These are phyloP conservation scores for Colletotrichum sp. DNA, from an alignment of 2,329 filamentous ascomycete genomes.

Conservation along the genomic window DNA sequence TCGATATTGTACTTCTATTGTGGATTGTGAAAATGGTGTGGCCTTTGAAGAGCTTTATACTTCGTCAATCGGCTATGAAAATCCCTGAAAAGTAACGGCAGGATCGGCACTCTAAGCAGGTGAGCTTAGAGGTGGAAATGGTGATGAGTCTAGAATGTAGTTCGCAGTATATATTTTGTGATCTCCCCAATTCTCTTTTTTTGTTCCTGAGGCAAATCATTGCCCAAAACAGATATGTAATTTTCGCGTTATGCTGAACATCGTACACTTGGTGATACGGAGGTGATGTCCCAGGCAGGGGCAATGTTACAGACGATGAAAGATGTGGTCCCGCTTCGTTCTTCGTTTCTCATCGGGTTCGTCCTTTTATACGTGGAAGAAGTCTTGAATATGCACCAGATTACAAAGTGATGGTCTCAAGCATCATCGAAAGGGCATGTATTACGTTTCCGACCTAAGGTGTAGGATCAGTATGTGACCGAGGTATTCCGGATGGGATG, in stretches of 20 bases:
- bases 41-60: fast-evolving
- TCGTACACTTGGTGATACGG: background rate
- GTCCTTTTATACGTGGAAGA: background rate
- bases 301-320: fast-evolving
- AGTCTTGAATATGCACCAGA: background rate
- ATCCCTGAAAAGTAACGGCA: fast-evolving
- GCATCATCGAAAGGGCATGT: background rate
- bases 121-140: background rate
- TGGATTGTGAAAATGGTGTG: background rate
- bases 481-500: background rate
- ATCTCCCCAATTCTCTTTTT: no score
- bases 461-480: background rate
- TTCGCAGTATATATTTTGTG: background rate
- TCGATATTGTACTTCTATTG: no score
- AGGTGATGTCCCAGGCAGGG: background rate
- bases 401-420: fast-evolving
- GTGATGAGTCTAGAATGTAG: background rate
- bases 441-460: background rate
- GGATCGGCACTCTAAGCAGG: fast-evolving
- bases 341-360: fast-evolving
- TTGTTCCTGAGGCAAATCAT: no score
- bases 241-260: no score
- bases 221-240: no score
- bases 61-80: fast-evolving
- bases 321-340: background rate